Evolutionary conservation across 768 basidiomycete species (phyloP), one percentile per base, ranked within the genome.

Genomic region (Suillus cothurnatus): DNA sequence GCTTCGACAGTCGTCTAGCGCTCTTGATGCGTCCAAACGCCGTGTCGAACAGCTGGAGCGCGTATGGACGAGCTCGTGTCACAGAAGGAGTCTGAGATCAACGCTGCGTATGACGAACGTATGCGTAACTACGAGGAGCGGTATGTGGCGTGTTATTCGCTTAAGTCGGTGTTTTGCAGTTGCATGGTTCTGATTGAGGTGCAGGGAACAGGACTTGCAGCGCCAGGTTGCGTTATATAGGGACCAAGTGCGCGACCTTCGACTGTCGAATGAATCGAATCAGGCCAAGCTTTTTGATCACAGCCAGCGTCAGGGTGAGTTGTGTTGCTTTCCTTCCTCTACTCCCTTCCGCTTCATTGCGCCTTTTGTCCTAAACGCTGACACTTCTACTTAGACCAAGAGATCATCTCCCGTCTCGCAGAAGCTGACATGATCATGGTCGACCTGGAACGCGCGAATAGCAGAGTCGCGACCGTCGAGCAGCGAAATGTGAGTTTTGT

Each of bases 41-140:
- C 36, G 9, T 11, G 9, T 36, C 36, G 9, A 11, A 36, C 36
- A 36, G 9, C 36, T 36, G 36, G 36, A 36, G 36, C 12, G 36
- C 36, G 9, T 36, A 36, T 36, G 36, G 8, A 36, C 9, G 36
- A 11, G 36, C 36, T 36, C 12, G 36, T 36, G 41, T 80, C 82
- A 4, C 92, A 93, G 76, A 99, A 98, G 79, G 94, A 97, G 80
- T 97, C 96, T 64, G 97, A 98, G 78, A 82, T 99, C 26, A 93
- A 97, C 68, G 97, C 97, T 19, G 95, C 93, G 7, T 98, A 97
- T 69, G 97, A 99, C 71, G 97, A 99, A 79, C 90, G 90, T 69
- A 83, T 99, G 74, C 84, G 94, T 60, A 99, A 99, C 76, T 97
- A 97, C 70, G 95, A 96, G 76, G 97, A 97, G 72, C 86, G 97